Evolutionary conservation across 495 filamentous ascomycete genomes (phyloP), one percentile per base, ranked within the genome.

Genomic region (Daldinia caldariorum): DNA sequence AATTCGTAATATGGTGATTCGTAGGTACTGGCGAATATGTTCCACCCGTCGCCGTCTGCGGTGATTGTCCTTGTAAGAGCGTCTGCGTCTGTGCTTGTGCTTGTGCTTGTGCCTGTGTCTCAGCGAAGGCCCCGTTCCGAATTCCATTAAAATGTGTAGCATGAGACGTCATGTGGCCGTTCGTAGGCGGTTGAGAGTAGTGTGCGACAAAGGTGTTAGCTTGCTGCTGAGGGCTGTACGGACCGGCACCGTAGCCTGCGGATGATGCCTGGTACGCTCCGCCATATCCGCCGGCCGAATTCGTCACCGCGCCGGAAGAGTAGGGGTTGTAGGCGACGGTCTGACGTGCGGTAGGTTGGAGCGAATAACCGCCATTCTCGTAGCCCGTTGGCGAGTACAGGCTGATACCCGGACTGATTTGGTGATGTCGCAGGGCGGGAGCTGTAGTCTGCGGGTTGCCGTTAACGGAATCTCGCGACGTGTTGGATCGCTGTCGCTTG

Each of bases 401-500:
- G 50, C 59, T 72, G 57, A 77, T 54, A 20, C 64, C 63, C 29
- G 67, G 70, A 41, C 12, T 58, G 47, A 73, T 43, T 43, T 70
- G 74, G 38, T 59, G 54, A 35, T 75, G 73, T 61, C 73, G 69
- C 37, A 75, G 66, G 59, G 69, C 65, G 39, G 73, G 73, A 67
- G 73, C 62, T 41, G 62, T 49, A 20, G 73, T 75, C 56, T 72
- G 73, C 41, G 73, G 70, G 60, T 65, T 72, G 58, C 51, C 62
- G 67, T 75, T 75, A 70, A 58, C 62, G 12, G 73, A 68, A 53
- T 77, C 75, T 74, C 75, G 71, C 70, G 75, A 77, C 62, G 75
- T 77, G 63, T 77, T 75, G 50, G 75, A 77, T 75, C 75, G 75
- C 67, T 77, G 75, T 75, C 75, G 75, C 71, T 77, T 77, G 56